Evolutionary conservation across 192 early-diverging fungal genomes (phyloP).

Genomic region (Coemansia sp.): DNA sequence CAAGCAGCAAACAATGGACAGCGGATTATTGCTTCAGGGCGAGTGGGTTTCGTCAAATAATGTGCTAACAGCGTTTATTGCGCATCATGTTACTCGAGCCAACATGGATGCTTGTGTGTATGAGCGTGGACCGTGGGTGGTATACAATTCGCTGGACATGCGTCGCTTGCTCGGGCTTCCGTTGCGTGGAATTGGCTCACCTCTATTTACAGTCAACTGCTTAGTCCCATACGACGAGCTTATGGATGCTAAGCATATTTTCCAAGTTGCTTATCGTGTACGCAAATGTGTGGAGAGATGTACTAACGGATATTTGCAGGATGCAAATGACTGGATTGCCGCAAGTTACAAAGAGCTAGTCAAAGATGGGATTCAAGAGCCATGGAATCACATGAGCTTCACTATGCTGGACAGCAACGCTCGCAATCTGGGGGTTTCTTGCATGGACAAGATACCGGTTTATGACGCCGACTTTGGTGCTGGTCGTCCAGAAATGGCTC

Average conservation of each 20-base stretch:
- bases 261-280: not conserved
- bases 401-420: not conserved
- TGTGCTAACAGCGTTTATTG: constrained; percentile 23
- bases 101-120: constrained; percentile 20
- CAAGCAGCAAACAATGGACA: constrained; percentile 7
- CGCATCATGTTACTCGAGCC: constrained; percentile 21
- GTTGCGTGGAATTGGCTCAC: constrained; percentile 19
- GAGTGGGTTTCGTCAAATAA: constrained; percentile 38
- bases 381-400: not conserved
- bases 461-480: not conserved
- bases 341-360: not conserved
- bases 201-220: constrained; percentile 22
- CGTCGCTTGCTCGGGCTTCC: constrained; percentile 21
- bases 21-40: constrained; percentile 16
- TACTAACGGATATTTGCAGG: not conserved
- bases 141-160: constrained; percentile 35
- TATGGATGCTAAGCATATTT: not conserved
- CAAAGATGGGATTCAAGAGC: not conserved
- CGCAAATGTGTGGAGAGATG: not conserved
- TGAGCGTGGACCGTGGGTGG: constrained; percentile 21
- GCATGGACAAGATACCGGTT: not conserved
- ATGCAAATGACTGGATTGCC: not conserved
- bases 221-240: not conserved
- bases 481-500: not conserved
- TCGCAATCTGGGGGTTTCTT: not conserved